A percentile compares a stretch with the other conserved stretches of the same genome.
These are phyloP conservation scores for Gymnopilus junonius DNA, from an alignment of 768 basidiomycete species.

Conservation along the genomic window DNA sequence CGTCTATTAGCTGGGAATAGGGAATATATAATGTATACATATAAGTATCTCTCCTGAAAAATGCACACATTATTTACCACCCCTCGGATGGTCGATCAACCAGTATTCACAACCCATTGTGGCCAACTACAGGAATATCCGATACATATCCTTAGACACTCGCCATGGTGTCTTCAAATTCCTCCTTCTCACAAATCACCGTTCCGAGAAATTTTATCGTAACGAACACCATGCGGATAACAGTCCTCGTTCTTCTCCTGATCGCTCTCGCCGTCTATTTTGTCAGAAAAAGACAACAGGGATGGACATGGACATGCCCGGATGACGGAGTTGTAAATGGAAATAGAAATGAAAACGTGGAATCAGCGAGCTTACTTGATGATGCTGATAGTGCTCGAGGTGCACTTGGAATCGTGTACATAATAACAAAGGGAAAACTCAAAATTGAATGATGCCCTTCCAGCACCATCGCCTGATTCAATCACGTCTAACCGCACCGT, in stretches of 20 bases:
- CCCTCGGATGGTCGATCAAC: too few relatives aligned
- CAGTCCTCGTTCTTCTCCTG: neutral
- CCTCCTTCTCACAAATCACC: neutral
- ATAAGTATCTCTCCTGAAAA: too few relatives aligned
- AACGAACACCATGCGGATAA: neutral
- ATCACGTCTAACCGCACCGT: too few relatives aligned
- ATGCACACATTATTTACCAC: too few relatives aligned
- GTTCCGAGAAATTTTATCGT: neutral
- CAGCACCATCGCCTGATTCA: too few relatives aligned
- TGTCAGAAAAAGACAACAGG: neutral
- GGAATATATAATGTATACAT: too few relatives aligned
- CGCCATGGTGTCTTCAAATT: too few relatives aligned
- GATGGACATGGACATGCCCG: neutral
- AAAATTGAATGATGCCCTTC: too few relatives aligned
- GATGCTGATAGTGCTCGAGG: neutral
- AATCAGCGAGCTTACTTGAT: neutral
- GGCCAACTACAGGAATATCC: too few relatives aligned
- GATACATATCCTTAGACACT: too few relatives aligned
- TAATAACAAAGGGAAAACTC: neutral
- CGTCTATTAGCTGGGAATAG: neutral
- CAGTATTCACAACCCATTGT: too few relatives aligned
- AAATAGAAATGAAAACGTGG: too few relatives aligned
- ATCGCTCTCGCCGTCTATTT: neutral
- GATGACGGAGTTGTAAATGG: neutral
- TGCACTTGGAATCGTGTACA: neutral